Percentiles rank a stretch among this genome's conserved stretches.
phyloP scores from a whole-genome alignment of 2,329 filamentous ascomycete genomes.

The Trichocomaceae sp. region DNA sequence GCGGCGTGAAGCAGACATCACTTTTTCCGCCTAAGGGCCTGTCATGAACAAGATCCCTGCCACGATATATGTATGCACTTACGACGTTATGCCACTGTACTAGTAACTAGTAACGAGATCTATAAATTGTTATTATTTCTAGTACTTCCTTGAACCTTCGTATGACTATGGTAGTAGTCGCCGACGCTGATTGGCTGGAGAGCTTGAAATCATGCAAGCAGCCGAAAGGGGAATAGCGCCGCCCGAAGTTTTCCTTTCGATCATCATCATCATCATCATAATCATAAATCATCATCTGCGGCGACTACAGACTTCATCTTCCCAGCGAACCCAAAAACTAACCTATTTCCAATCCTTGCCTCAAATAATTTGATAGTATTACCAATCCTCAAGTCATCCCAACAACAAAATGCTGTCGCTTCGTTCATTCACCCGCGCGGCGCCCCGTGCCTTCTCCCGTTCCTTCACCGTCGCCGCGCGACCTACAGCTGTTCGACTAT shows the following conservation, averaged over 20 bases:
- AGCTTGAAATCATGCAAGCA: neutral
- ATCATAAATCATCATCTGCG: no score
- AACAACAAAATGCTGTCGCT: conserved; percentile 60
- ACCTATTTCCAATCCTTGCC: neutral
- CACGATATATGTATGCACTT: conserved; percentile 3
- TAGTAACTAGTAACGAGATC: conserved; percentile 3
- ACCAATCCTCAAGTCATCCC: neutral
- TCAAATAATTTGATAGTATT: neutral
- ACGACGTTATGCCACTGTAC: conserved; percentile 12
- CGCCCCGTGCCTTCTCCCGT: conserved; percentile 58
- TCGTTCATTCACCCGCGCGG: conserved; percentile 58
- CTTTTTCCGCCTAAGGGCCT: conserved; percentile 68
- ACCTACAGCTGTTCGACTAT: conserved; percentile 44
- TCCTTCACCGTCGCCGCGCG: conserved; percentile 46
- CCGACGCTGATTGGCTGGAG: conserved; percentile 8
- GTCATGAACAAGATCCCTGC: conserved; percentile 29
- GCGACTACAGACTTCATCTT: neutral
- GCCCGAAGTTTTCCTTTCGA: conserved; percentile 19
- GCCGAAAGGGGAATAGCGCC: conserved; percentile 17
- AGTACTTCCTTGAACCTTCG: conserved; percentile 16
- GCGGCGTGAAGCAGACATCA: conserved; percentile 60
- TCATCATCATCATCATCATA: conserved; percentile 12
- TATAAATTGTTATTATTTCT: no score
- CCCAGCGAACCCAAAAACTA: neutral
- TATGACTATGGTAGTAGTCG: conserved; percentile 17